A percentile compares a stretch with the other conserved stretches of the same genome.
These are phyloP conservation scores for Pinus albicaulis DNA, from an alignment of 75 land plant genomes.

Conservation along the genomic window DNA sequence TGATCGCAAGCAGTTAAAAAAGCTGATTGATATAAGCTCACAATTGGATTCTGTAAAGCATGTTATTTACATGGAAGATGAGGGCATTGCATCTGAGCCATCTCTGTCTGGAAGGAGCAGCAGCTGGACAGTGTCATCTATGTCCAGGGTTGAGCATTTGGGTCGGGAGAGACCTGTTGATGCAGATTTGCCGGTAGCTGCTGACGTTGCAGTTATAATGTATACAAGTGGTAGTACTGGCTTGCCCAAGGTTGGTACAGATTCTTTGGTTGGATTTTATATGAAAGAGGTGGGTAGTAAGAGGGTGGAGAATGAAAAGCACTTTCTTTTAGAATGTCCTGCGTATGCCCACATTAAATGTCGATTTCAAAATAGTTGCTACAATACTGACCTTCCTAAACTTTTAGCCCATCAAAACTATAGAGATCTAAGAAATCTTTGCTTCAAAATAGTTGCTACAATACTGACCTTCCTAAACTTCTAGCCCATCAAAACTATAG, in stretches of 20 bases:
- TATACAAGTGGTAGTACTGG: slow-evolving; percentile 99
- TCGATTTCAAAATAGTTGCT: too few species aligned
- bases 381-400: too few species aligned
- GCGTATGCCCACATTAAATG: too few species aligned
- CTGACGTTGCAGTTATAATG: slow-evolving; percentile 97
- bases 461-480: too few species aligned
- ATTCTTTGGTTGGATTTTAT: neutral
- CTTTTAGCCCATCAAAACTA: too few species aligned
- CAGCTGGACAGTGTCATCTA: slow-evolving; percentile 60
- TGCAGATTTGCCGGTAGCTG: slow-evolving; percentile 67
- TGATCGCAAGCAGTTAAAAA: slow-evolving; percentile 85
- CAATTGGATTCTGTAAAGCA: slow-evolving; percentile 82
- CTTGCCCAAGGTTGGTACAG: slow-evolving; percentile 80
- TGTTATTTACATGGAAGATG: slow-evolving; percentile 75
- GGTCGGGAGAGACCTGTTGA: slow-evolving; percentile 59
- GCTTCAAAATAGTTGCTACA: too few species aligned
- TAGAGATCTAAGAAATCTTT: too few species aligned
- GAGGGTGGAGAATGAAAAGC: neutral
- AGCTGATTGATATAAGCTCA: slow-evolving; percentile 63
- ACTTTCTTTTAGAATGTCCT: neutral
- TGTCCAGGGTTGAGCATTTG: slow-evolving; percentile 55
- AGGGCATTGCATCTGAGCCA: slow-evolving; percentile 17
- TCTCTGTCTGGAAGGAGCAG: slow-evolving; percentile 18
- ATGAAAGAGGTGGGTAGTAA: too few species aligned
- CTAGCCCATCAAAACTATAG: too few species aligned